A percentile compares a stretch with the other conserved stretches of the same genome.
Evolutionary conservation across 257 asterid genomes (phyloP).

Genomic region (Rehmannia glutinosa): DNA sequence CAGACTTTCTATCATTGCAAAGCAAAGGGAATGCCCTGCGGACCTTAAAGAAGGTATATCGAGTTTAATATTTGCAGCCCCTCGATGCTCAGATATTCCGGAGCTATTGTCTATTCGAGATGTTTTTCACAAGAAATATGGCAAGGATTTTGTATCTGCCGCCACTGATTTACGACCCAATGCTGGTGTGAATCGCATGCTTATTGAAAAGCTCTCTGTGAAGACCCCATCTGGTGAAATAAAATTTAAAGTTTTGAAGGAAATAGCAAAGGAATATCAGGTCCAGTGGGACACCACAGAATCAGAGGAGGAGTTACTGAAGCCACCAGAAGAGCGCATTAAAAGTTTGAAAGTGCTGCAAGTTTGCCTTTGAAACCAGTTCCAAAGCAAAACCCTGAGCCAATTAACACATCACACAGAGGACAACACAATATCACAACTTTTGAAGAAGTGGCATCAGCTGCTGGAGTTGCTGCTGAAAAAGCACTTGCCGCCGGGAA

Average conservation of each 20-base stretch:
- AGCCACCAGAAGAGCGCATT: slow-evolving; percentile 84
- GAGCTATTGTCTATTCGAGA: slow-evolving; percentile 70
- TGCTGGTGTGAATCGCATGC: slow-evolving; percentile 93
- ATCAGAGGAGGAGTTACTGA: slow-evolving; percentile 78
- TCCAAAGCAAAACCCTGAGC: slow-evolving; percentile 37
- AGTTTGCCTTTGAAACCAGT: slow-evolving; percentile 62
- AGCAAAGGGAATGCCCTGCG: slow-evolving; percentile 95
- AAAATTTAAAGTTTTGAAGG: slow-evolving; percentile 81
- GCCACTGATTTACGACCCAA: slow-evolving; percentile 93
- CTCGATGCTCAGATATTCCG: slow-evolving; percentile 95
- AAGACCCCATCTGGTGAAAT: slow-evolving; percentile 84
- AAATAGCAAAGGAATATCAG: slow-evolving; percentile 91
- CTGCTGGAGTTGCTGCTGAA: slow-evolving; percentile 88
- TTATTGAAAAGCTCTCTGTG: slow-evolving; percentile 93
- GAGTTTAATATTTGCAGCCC: slow-evolving; percentile 87
- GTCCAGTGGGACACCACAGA: slow-evolving; percentile 86
- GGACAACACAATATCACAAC: slow-evolving; percentile 31
- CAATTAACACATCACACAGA: slow-evolving; percentile 34
- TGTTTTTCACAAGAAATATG: slow-evolving; percentile 76
- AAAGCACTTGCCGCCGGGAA: slow-evolving; percentile 90
- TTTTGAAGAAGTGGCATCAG: slow-evolving; percentile 65
- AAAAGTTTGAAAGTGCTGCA: slow-evolving; percentile 61
- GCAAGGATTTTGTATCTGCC: slow-evolving; percentile 89
- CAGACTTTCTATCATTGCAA: slow-evolving; percentile 76
- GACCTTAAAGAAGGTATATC: slow-evolving; percentile 96